Conservation (phyloP, 352 stramenopile species). For the Phytopythium litorale region DNA sequence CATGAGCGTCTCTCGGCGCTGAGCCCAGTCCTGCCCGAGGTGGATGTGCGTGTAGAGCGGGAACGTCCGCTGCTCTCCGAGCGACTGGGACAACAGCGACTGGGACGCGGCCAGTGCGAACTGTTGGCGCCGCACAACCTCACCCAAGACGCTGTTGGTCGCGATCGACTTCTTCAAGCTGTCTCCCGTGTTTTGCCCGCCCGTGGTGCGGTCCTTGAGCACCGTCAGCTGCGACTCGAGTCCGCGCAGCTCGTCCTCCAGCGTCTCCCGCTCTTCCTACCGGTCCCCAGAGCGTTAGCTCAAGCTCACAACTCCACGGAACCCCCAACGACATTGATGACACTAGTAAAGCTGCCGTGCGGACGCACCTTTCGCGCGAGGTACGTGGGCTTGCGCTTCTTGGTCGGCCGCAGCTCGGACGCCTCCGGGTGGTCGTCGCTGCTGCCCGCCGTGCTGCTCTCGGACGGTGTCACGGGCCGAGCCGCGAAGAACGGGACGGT, state of each 20-base stretch:
- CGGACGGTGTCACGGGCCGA: background rate
- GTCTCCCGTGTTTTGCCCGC: background rate
- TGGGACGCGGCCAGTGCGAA: slow-evolving; percentile 18
- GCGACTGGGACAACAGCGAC: slow-evolving; percentile 17
- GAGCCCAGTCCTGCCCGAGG: slow-evolving; percentile 11
- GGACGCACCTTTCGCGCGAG: slow-evolving; percentile 12
- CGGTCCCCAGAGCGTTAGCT: background rate
- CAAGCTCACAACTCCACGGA: background rate
- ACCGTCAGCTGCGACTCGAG: slow-evolving; percentile 32
- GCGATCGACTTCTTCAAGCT: background rate
- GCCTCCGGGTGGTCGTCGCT: background rate
- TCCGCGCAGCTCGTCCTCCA: slow-evolving; percentile 19
- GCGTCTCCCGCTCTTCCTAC: background rate
- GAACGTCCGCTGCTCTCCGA: slow-evolving; percentile 16
- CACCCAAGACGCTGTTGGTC: background rate
- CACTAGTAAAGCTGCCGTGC: background rate
- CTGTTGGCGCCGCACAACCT: slow-evolving; percentile 17
- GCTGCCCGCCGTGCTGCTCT: background rate
- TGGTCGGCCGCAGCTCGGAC: slow-evolving; percentile 4
- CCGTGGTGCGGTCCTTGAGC: slow-evolving; percentile 11
- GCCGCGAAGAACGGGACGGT: background rate
- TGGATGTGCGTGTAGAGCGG: slow-evolving; percentile 19
- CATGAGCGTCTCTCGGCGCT: slow-evolving; percentile 14
- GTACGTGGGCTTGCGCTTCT: slow-evolving; percentile 29
- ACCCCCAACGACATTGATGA: too few relatives aligned